A percentile compares a stretch with the other conserved stretches of the same genome.
Evolutionary conservation across 495 filamentous ascomycete species (phyloP).

Genomic region (Jackrogersella multiformis): DNA sequence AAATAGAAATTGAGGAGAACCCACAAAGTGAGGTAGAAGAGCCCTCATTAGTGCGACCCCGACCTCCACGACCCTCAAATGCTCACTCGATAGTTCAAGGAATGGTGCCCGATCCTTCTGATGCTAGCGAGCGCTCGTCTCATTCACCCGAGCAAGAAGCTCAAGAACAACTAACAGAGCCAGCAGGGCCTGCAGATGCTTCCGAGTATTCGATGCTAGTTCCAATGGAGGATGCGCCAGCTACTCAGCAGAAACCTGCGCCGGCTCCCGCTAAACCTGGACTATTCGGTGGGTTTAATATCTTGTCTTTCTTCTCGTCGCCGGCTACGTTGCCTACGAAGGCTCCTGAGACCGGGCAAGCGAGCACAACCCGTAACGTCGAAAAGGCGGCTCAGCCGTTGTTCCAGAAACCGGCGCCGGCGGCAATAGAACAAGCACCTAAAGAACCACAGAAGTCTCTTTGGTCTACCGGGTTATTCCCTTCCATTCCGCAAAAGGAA

Average conservation of each 20-base stretch:
- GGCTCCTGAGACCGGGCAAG: constrained; percentile 12
- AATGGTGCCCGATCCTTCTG: constrained; percentile 4
- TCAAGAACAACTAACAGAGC: not conserved
- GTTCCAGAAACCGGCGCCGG: constrained; percentile 14
- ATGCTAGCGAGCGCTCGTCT: constrained; percentile 1
- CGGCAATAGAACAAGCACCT: constrained; percentile 16
- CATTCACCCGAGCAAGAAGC: constrained; percentile 7
- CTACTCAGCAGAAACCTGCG: constrained; percentile 40
- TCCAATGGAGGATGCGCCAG: constrained; percentile 14
- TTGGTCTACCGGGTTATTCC: constrained; percentile 46
- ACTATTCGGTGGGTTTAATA: constrained; percentile 45
- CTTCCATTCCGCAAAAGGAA: constrained; percentile 46
- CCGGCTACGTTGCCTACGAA: constrained; percentile 52
- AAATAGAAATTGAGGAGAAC: constrained; percentile 50
- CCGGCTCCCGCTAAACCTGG: constrained; percentile 31
- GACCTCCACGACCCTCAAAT: constrained; percentile 21
- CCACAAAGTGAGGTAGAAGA: constrained; percentile 42
- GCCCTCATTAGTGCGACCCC: constrained; percentile 5
- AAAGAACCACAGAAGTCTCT: constrained; percentile 38
- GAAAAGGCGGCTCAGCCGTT: constrained; percentile 23
- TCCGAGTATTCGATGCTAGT: constrained; percentile 51
- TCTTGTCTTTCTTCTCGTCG: constrained; percentile 59
- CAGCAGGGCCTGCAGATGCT: constrained; percentile 13
- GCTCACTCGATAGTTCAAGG: constrained; percentile 17
- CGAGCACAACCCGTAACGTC: constrained; percentile 4